phyloP scores from a whole-genome alignment of 2,329 filamentous ascomycete genomes.

The Diaporthe capsici region DNA sequence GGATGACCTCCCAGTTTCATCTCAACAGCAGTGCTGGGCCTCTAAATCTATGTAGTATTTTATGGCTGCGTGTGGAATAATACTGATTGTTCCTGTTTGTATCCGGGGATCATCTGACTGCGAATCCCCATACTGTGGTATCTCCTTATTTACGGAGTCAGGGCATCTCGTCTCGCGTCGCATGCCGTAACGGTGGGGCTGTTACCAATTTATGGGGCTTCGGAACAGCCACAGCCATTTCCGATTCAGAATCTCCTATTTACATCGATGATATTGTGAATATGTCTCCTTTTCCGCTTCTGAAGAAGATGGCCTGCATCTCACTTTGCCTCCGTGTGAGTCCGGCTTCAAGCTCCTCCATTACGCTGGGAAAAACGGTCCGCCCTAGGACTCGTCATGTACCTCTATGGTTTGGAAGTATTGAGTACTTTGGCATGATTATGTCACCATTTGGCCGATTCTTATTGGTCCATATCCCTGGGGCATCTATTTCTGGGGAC shows the following conservation, averaged over 20 bases:
- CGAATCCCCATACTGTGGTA: slow-evolving; percentile 6
- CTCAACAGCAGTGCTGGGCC: not conserved
- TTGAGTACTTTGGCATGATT: slow-evolving; percentile 16
- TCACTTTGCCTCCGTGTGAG: not conserved
- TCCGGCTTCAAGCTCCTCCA: not conserved
- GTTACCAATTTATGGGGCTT: slow-evolving; percentile 27
- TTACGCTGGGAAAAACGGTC: not conserved
- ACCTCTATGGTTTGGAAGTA: slow-evolving; percentile 1
- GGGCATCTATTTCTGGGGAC: slow-evolving; percentile 17
- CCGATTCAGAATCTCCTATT: slow-evolving; percentile 27
- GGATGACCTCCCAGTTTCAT: not conserved
- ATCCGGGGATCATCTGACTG: not conserved
- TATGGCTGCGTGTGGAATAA: not conserved
- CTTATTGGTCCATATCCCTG: slow-evolving; percentile 2
- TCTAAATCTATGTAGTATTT: not conserved
- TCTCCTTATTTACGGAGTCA: slow-evolving; percentile 32
- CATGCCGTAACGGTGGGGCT: slow-evolving; percentile 27
- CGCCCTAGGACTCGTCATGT: not conserved
- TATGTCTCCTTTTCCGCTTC: slow-evolving; percentile 11
- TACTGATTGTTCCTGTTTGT: not conserved
- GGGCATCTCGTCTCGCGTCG: slow-evolving; percentile 32
- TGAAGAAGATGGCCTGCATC: not conserved
- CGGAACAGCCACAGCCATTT: slow-evolving; percentile 27
- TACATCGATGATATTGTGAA: slow-evolving; percentile 1
- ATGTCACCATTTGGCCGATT: not conserved